Conservation (phyloP, 331 rosid genomes). For the Dryas integrifolia region DNA sequence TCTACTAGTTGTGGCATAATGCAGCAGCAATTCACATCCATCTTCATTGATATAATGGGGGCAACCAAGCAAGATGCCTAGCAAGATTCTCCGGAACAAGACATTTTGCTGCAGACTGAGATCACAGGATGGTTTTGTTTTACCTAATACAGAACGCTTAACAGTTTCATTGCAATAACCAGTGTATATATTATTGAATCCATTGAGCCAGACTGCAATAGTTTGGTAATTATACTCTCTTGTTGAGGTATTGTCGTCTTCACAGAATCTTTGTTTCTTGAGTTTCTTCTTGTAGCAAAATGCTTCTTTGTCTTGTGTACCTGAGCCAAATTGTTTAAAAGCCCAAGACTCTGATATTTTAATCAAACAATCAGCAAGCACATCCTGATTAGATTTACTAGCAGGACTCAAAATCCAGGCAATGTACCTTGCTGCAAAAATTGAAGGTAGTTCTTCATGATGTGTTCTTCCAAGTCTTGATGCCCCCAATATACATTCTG, state of each 20-base stretch:
- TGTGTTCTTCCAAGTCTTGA: conserved; percentile 12
- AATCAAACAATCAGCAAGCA: conserved; percentile 27
- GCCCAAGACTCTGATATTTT: conserved; percentile 30
- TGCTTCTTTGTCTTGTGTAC: conserved; percentile 26
- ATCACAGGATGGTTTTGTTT: conserved; percentile 8
- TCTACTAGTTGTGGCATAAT: conserved; percentile 39
- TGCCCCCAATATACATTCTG: conserved; percentile 7
- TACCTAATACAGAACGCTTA: neutral
- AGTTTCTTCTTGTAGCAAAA: conserved; percentile 23
- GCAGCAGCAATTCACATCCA: conserved; percentile 38
- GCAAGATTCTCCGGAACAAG: conserved; percentile 33
- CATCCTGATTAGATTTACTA: conserved; percentile 25
- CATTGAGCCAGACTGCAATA: conserved; percentile 30
- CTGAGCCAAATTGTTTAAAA: conserved; percentile 14
- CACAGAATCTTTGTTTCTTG: conserved; percentile 29
- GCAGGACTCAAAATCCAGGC: conserved; percentile 41
- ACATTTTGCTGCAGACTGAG: conserved; percentile 20
- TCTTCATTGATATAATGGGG: conserved; percentile 15
- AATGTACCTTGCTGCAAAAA: conserved; percentile 39
- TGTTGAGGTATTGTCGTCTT: conserved; percentile 17
- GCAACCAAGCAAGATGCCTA: conserved; percentile 37
- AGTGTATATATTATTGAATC: conserved; percentile 13
- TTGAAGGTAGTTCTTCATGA: conserved; percentile 12
- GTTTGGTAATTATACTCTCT: conserved; percentile 8
- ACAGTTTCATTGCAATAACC: conserved; percentile 12